Evolutionary conservation across 2,329 filamentous ascomycete species (phyloP).

Genomic region (Colletotrichum sp.): DNA sequence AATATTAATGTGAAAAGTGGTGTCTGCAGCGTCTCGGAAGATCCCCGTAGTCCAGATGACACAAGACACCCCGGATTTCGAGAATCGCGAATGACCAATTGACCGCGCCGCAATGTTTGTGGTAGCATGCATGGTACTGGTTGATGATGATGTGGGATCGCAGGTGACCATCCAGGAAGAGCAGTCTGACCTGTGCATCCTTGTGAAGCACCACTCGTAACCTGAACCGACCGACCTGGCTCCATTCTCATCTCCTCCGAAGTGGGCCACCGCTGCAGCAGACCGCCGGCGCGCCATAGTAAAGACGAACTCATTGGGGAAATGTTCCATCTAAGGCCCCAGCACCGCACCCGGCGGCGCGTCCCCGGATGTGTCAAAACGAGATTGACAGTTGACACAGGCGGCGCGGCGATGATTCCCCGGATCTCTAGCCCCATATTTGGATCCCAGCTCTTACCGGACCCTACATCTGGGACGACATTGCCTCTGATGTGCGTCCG

Average conservation of each 20-base stretch:
- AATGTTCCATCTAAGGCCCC: background rate
- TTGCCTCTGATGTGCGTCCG: background rate
- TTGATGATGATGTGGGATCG: constrained; percentile 2
- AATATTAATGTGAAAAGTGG: background rate
- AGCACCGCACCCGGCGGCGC: background rate
- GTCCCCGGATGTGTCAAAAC: background rate
- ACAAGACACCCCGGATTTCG: background rate
- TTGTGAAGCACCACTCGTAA: background rate
- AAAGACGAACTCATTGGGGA: background rate
- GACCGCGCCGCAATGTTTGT: background rate
- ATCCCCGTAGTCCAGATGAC: background rate
- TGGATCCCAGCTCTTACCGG: background rate
- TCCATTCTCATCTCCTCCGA: background rate
- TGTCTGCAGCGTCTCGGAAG: constrained; percentile 2
- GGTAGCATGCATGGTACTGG: background rate
- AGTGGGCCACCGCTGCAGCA: background rate
- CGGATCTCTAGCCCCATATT: constrained; percentile 1
- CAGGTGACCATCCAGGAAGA: constrained; percentile 5
- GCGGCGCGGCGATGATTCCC: constrained; percentile 8
- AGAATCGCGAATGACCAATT: background rate
- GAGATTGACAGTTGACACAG: background rate
- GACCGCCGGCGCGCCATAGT: background rate
- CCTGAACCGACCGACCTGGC: background rate
- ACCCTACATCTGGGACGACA: background rate
- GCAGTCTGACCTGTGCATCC: background rate